Conservation (phyloP, 441 rosid species). For the Croton laevigatus region DNA sequence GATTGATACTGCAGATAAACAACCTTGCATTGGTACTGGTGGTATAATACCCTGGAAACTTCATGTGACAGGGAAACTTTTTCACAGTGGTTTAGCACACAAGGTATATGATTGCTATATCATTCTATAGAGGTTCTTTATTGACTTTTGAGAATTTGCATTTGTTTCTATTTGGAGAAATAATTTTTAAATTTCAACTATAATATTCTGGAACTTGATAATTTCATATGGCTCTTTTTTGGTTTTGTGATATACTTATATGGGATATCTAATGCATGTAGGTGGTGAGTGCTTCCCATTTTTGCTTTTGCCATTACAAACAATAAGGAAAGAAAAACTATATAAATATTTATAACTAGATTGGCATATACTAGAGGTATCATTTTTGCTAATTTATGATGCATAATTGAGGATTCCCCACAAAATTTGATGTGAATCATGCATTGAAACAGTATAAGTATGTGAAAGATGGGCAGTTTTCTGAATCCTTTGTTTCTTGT, state of each 20-base stretch:
- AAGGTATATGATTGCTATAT: conserved; percentile 45
- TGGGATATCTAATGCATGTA: not conserved
- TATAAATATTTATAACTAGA: not conserved
- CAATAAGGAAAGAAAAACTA: not conserved
- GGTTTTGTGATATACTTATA: not conserved
- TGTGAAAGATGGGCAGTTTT: not conserved
- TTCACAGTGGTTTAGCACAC: conserved; percentile 95
- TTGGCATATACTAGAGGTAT: not conserved
- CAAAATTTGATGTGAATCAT: not conserved
- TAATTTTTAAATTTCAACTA: not conserved
- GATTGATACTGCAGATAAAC: conserved; percentile 98
- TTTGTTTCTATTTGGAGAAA: not conserved
- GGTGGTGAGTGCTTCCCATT: not conserved
- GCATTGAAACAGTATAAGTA: not conserved
- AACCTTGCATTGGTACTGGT: conserved; percentile 97
- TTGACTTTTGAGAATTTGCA: not conserved
- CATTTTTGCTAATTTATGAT: not conserved
- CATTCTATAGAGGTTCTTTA: not conserved
- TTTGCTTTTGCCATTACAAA: not conserved
- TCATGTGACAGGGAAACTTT: conserved; percentile 82
- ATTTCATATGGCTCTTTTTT: not conserved
- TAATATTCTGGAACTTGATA: not conserved
- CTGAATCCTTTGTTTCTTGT: not conserved
- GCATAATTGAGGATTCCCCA: not conserved
- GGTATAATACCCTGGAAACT: conserved; percentile 97